Evolutionary conservation across 2,329 filamentous ascomycete species (phyloP).

Genomic region (Aureobasidium sp.): DNA sequence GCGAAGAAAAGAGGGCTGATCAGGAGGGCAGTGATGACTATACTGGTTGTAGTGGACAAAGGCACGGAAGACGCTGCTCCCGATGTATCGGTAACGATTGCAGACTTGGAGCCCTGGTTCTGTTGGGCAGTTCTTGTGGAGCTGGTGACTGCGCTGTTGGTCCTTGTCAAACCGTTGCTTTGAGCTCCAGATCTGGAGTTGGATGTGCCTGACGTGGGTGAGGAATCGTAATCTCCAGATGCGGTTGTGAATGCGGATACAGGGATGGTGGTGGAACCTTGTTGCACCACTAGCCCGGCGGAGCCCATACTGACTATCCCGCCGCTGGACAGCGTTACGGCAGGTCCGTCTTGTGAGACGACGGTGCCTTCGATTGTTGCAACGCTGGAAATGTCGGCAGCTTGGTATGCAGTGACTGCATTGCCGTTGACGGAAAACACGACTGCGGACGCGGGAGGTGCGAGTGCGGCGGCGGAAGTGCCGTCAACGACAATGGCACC

Average conservation of each 20-base stretch:
- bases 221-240: not conserved
- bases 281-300: not conserved
- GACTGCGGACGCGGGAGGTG: not conserved
- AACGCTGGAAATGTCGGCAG: not conserved
- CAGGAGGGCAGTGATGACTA: not conserved
- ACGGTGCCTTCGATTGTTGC: constrained; percentile 17
- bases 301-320: constrained; percentile 16
- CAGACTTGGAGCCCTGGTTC: not conserved
- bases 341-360: constrained; percentile 12
- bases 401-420: constrained; percentile 14
- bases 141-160: too few relatives aligned
- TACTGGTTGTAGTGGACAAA: not conserved
- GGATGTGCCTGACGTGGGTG: not conserved
- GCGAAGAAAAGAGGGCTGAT: not conserved
- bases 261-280: not conserved
- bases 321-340: constrained; percentile 16
- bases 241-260: not conserved
- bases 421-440: constrained; percentile 15
- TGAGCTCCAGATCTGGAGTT: not conserved
- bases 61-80: not conserved
- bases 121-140: not conserved
- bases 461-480: not conserved
- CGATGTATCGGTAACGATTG: not conserved
- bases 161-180: not conserved
- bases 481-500: constrained; percentile 13